Percentiles rank a stretch among this genome's conserved stretches.
These are phyloP conservation scores for Geotrichum aggregatum DNA, from an alignment of 1,139 yeast genomes.

Conservation along the genomic window DNA sequence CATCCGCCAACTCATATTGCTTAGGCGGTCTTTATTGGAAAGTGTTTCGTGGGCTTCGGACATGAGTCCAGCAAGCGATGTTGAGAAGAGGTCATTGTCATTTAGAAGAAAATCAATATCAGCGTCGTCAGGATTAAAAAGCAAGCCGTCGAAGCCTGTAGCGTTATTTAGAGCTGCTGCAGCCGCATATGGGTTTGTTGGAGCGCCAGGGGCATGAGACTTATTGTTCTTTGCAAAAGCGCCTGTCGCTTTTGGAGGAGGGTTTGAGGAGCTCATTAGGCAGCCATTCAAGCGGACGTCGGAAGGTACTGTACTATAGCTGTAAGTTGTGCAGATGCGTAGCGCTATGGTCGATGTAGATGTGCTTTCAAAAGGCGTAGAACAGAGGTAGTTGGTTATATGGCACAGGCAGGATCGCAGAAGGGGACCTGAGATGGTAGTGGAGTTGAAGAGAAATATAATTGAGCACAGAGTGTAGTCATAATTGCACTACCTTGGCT, in stretches of 20 bases:
- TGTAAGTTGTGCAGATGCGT: too few relatives aligned
- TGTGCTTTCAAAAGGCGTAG: too few relatives aligned
- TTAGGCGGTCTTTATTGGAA: slow-evolving; percentile 26
- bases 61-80: slow-evolving; percentile 21
- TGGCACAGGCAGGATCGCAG: too few relatives aligned
- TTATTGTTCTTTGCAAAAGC: background rate
- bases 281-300: background rate
- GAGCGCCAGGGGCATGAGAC: background rate
- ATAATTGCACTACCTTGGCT: too few relatives aligned
- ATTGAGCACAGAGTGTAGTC: too few relatives aligned
- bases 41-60: slow-evolving; percentile 30
- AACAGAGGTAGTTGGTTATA: too few relatives aligned
- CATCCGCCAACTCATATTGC: slow-evolving; percentile 29
- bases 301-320: too few relatives aligned
- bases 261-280: background rate
- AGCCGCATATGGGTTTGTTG: background rate
- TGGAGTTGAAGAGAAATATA: too few relatives aligned
- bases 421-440: too few relatives aligned
- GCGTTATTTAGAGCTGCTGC: background rate
- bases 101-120: background rate
- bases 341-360: too few relatives aligned
- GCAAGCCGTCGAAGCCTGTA: background rate
- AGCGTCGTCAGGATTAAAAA: slow-evolving; percentile 1
- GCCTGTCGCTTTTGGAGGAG: too few relatives aligned
- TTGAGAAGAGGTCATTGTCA: background rate